Percentiles rank a stretch among this genome's conserved stretches.
phyloP scores from a whole-genome alignment of 1,284 basidiomycete species.

The Somion occarium region DNA sequence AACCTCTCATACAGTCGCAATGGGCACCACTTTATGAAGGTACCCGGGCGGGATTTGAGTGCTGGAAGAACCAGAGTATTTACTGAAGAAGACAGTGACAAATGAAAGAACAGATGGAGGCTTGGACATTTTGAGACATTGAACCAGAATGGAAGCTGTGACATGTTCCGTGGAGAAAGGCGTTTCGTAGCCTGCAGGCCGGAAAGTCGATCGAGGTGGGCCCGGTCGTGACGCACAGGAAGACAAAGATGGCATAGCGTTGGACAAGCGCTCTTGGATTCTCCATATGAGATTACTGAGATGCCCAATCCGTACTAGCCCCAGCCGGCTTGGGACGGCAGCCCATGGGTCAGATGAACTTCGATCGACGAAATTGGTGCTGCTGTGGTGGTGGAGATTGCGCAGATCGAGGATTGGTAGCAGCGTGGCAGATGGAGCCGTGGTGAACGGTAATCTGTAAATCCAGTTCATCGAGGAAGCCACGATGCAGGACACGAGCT shows the following conservation, averaged over 20 bases:
- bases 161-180: not conserved
- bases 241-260: not conserved
- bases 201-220: not conserved
- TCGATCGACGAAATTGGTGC: not conserved
- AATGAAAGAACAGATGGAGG: not conserved
- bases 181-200: not conserved
- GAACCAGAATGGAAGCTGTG: not conserved
- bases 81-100: too few species aligned
- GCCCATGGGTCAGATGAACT: not conserved
- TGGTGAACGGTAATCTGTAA: too few species aligned
- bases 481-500: not conserved
- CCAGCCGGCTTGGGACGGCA: not conserved
- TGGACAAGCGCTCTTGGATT: too few species aligned
- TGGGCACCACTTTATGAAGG: not conserved
- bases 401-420: not conserved
- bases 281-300: too few species aligned
- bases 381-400: not conserved
- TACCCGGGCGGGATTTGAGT: not conserved
- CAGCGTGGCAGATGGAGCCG: too few species aligned
- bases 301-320: not conserved
- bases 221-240: not conserved
- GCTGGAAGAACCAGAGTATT: too few species aligned
- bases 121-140: not conserved
- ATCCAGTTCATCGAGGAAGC: not conserved
- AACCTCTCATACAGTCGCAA: too few species aligned